A percentile compares a stretch with the other conserved stretches of the same genome.
Evolutionary conservation across 352 stramenopile species (phyloP).

Genomic region (Pythium aristosporum): DNA sequence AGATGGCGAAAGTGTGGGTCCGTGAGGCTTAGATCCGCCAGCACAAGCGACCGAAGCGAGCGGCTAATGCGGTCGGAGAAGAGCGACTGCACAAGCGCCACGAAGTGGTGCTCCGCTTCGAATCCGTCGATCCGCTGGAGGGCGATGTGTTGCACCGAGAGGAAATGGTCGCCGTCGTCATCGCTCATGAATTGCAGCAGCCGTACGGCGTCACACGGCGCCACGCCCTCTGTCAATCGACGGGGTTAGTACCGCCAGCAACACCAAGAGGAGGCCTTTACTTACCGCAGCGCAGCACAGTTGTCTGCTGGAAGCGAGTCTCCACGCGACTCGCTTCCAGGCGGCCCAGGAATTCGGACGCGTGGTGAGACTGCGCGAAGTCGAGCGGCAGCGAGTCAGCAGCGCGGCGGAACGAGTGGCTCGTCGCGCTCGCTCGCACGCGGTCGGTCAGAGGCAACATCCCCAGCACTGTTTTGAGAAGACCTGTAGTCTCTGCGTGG

Average conservation of each 20-base stretch:
- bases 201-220: constrained; percentile 18
- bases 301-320: constrained; percentile 8
- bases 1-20: constrained; percentile 52
- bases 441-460: constrained; percentile 15
- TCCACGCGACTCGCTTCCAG: neutral
- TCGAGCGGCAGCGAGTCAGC: constrained; percentile 17
- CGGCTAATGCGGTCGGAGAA: constrained; percentile 52
- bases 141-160: constrained; percentile 31
- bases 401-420: constrained; percentile 7
- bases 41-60: constrained; percentile 30
- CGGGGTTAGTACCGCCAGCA: neutral
- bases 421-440: constrained; percentile 12
- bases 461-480: constrained; percentile 29
- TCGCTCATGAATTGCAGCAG: constrained; percentile 40
- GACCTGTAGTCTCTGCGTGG: neutral
- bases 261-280: neutral
- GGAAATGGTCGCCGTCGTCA: constrained; percentile 41
- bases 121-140: constrained; percentile 34
- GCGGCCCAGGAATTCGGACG: constrained; percentile 2
- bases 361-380: neutral
- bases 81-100: constrained; percentile 49
- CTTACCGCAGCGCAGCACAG: constrained; percentile 2
- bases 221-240: neutral
- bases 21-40: constrained; percentile 38
- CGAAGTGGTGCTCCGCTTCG: constrained; percentile 28